Evolutionary conservation across 176 grass and related monocot genomes (phyloP).

Genomic region (Guadua angustifolia): DNA sequence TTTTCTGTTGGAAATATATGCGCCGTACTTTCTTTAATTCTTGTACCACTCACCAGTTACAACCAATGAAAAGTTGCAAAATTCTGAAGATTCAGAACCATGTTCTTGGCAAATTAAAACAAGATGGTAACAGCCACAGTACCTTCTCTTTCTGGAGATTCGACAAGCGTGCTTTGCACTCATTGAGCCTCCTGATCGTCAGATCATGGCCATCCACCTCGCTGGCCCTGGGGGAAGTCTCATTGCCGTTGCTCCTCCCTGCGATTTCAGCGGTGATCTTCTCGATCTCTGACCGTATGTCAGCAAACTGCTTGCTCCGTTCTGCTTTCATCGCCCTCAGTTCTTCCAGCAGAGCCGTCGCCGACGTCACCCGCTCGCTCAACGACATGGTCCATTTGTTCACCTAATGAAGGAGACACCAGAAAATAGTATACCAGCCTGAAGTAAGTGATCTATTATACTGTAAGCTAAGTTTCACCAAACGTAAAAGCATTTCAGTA

Average conservation of each 20-base stretch:
- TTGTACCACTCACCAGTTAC: background rate
- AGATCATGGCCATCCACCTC: conserved; percentile 52
- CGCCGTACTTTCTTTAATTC: background rate
- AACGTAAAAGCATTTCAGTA: background rate
- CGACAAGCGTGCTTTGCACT: conserved; percentile 41
- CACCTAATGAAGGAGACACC: conserved; percentile 29
- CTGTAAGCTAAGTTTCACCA: background rate
- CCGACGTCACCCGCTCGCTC: conserved; percentile 48
- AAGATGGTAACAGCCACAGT: background rate
- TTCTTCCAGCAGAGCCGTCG: conserved; percentile 55
- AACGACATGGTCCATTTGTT: conserved; percentile 61
- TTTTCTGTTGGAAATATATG: background rate
- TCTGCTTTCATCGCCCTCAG: conserved; percentile 53
- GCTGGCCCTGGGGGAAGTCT: conserved; percentile 15
- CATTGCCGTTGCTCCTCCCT: conserved; percentile 38
- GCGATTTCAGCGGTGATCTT: conserved; percentile 55
- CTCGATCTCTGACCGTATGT: conserved; percentile 55
- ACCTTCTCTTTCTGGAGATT: conserved; percentile 74
- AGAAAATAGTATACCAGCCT: background rate
- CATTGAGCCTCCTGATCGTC: conserved; percentile 53
- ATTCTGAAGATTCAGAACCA: conserved; percentile 17
- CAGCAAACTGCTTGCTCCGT: conserved; percentile 52
- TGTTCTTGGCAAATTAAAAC: background rate
- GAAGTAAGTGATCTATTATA: background rate
- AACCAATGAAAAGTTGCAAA: background rate